Evolutionary conservation across 2,329 filamentous ascomycete genomes (phyloP).

Genomic region (Fusarium torreyae): DNA sequence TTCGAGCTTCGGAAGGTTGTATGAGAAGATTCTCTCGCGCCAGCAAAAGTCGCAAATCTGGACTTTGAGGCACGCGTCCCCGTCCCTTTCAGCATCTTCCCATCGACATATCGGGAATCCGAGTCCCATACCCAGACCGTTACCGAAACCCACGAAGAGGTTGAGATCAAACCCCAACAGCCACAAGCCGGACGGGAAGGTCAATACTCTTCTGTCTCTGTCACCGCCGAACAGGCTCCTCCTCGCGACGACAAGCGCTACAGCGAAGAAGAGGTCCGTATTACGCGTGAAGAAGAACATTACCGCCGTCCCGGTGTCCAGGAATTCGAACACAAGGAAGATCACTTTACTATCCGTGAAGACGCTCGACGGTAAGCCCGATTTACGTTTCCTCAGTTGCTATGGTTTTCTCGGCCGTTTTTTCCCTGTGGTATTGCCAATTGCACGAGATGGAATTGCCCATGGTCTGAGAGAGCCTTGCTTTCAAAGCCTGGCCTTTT

Average conservation of each 20-base stretch:
- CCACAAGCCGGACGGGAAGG: conserved; percentile 98
- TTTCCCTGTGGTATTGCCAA: conserved; percentile 5
- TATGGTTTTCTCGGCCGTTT: neutral
- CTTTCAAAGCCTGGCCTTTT: neutral
- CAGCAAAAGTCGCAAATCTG: conserved; percentile 92
- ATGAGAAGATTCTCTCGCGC: conserved; percentile 78
- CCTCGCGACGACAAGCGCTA: conserved; percentile 74
- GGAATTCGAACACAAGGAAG: conserved; percentile 49
- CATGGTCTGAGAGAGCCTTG: conserved; percentile 10
- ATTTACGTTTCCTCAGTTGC: conserved; percentile 25
- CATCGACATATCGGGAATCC: conserved; percentile 89
- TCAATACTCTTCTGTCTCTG: conserved; percentile 84
- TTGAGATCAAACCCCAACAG: conserved; percentile 82
- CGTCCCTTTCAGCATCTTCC: conserved; percentile 99
- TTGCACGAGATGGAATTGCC: conserved; percentile 3
- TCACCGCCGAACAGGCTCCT: conserved; percentile 71
- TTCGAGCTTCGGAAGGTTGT: conserved; percentile 72
- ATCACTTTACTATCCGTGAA: conserved; percentile 59
- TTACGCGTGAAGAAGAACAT: conserved; percentile 83
- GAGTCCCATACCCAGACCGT: conserved; percentile 67
- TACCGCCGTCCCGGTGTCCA: conserved; percentile 79
- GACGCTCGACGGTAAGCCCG: conserved; percentile 66
- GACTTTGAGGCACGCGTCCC: conserved; percentile 99
- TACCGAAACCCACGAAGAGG: conserved; percentile 84
- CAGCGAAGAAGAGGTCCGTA: conserved; percentile 87